phyloP scores from a whole-genome alignment of 1,139 yeast species.

The Sugiyamaella sp. region DNA sequence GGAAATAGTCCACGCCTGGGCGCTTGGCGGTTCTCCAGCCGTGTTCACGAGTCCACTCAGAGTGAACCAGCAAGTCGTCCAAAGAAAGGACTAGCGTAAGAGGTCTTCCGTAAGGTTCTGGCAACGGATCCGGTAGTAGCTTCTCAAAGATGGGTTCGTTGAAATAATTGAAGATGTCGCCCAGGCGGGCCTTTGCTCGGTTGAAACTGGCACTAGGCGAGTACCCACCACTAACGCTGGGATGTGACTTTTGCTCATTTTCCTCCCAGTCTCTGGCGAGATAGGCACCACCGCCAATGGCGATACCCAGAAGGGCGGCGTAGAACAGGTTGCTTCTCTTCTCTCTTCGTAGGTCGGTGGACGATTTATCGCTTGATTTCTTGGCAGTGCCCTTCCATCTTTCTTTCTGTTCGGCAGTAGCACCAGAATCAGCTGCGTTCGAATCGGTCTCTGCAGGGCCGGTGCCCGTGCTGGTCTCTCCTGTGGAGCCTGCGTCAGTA shows the following conservation, averaged over 20 bases:
- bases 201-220: slow-evolving; percentile 52
- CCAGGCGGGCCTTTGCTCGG: slow-evolving; percentile 70
- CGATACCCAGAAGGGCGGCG: slow-evolving; percentile 57
- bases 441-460: slow-evolving; percentile 26
- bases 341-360: slow-evolving; percentile 64
- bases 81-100: slow-evolving; percentile 84
- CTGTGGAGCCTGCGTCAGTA: slow-evolving; percentile 36
- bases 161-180: slow-evolving; percentile 78
- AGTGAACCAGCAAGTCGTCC: slow-evolving; percentile 88
- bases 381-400: slow-evolving; percentile 45
- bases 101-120: slow-evolving; percentile 92
- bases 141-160: slow-evolving; percentile 94
- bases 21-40: slow-evolving; percentile 99
- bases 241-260: slow-evolving; percentile 57
- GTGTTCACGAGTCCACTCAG: slow-evolving; percentile 86
- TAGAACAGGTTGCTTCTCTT: slow-evolving; percentile 39
- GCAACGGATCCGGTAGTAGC: slow-evolving; percentile 87
- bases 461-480: neutral
- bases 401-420: slow-evolving; percentile 35
- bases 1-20: slow-evolving; percentile 96
- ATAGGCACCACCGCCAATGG: slow-evolving; percentile 69
- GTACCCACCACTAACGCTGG: slow-evolving; percentile 67
- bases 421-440: slow-evolving; percentile 17
- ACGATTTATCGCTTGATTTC: slow-evolving; percentile 56
- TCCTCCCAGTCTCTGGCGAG: slow-evolving; percentile 87